phyloP scores from a whole-genome alignment of 2,329 filamentous ascomycete species.

The Triangularia verruculosa region DNA sequence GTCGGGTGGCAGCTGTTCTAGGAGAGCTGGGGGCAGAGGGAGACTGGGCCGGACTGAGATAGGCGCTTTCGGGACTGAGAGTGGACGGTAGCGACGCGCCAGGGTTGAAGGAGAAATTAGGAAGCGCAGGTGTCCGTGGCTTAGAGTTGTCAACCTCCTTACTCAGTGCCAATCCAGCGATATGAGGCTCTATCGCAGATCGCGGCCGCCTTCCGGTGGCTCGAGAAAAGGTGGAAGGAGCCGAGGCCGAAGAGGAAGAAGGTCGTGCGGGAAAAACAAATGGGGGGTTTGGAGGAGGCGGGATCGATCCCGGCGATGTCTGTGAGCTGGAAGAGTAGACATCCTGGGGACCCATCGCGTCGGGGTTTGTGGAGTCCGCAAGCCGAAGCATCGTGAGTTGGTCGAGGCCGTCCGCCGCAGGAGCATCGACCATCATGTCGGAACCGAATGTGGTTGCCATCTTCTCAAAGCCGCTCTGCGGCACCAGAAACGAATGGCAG shows the following conservation, averaged over 20 bases:
- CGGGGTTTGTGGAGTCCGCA: constrained; percentile 13
- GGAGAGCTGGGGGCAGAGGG: constrained; percentile 53
- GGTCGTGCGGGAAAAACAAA: constrained; percentile 60
- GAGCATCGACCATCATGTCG: constrained; percentile 29
- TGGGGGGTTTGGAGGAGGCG: constrained; percentile 58
- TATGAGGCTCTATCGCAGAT: constrained; percentile 50
- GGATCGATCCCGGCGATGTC: constrained; percentile 35
- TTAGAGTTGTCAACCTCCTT: constrained; percentile 32
- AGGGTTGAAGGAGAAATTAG: constrained; percentile 57
- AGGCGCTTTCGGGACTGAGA: constrained; percentile 36
- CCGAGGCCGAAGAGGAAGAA: constrained; percentile 46
- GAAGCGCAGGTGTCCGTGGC: constrained; percentile 43
- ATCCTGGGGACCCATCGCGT: constrained; percentile 27
- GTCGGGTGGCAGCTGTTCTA: constrained; percentile 49
- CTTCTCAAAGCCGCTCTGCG: constrained; percentile 45
- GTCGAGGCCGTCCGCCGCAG: constrained; percentile 18
- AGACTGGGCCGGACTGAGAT: constrained; percentile 56
- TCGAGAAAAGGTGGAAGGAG: constrained; percentile 47
- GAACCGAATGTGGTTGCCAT: constrained; percentile 36
- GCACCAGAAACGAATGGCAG: constrained; percentile 45
- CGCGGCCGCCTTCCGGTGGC: constrained; percentile 49
- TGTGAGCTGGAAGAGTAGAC: constrained; percentile 31
- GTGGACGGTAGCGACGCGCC: constrained; percentile 36
- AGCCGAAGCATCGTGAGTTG: constrained; percentile 21
- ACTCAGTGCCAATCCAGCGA: constrained; percentile 29